Evolutionary conservation across 2,329 filamentous ascomycete genomes (phyloP), one percentile per base, ranked within the genome.

Genomic region (Diaporthe citrichinensis): DNA sequence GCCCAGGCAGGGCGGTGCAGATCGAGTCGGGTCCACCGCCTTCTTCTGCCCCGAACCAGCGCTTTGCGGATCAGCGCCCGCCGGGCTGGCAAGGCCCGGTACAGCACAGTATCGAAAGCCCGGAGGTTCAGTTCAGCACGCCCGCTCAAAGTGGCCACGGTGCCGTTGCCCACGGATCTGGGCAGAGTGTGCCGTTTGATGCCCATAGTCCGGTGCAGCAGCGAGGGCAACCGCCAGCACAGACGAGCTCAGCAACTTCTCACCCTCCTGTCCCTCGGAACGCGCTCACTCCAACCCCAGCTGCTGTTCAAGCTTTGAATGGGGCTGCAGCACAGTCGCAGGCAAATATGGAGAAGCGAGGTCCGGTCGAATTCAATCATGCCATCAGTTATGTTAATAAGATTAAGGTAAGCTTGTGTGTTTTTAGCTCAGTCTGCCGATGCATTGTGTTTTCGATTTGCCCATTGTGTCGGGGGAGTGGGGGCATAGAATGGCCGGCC

Each of bases 361-460:
- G 96, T 0, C 97, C 97, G 1, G 97, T 99, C 25, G 97, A 99
- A 82, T 99, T 99, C 84, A 99, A 99, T 83, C 97, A 99, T 85
- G 97, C 97, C 0, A 99, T 99, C 78, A 98, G 96, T 83, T 99
- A 99, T 81, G 97, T 99, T 73, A 99, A 99, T 83, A 99, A 99
- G 86, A 99, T 99, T 81, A 99, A 99, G 93, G 96, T 97, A 86
- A 84, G 90, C 80, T 5, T 12, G 12, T 25, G 10, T 8, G 34
- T 25, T 53, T 53, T n/a, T 51, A 58, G 39, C 25, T 73, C 55
- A n/a, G 1, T 44, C 34, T 17, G 20, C 17, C 17, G 20, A 10
- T 51, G 28, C 17, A 74, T 74, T 59, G 41, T 55, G n/a, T 51
- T 41, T 25, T 61, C 44, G 36, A 46, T 62, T 25, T 46, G 17